Evolutionary conservation across 1,284 basidiomycete genomes (phyloP).

Genomic region (Leccinum fuscescens): DNA sequence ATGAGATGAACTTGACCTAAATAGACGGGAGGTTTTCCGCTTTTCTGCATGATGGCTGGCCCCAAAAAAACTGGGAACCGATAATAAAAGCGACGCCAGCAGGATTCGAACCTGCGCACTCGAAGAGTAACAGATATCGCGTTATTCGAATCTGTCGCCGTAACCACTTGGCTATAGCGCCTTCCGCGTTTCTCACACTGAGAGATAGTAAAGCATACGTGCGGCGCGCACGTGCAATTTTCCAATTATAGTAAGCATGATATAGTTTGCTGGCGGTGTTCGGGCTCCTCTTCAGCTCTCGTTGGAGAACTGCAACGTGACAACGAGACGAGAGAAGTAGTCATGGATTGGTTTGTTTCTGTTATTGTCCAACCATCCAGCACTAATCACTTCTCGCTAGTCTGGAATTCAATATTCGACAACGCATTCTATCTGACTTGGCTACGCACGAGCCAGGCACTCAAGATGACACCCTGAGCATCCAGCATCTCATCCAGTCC

Average conservation of each 20-base stretch:
- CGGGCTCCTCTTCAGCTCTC: neutral
- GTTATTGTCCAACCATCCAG: neutral
- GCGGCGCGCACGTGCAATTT: neutral
- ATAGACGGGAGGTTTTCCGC: neutral
- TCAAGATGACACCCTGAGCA: slow-evolving; percentile 46
- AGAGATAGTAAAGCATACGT: too few species aligned
- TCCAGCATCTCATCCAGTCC: slow-evolving; percentile 58
- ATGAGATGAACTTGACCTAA: neutral
- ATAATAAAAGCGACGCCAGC: slow-evolving; percentile 35
- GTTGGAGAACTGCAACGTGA: neutral
- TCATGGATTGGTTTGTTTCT: slow-evolving; percentile 32
- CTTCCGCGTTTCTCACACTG: neutral
- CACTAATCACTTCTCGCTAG: slow-evolving; percentile 34
- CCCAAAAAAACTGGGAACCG: neutral
- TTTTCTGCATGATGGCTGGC: neutral
- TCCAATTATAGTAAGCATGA: slow-evolving; percentile 9
- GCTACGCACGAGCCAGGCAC: slow-evolving; percentile 61
- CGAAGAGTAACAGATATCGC: slow-evolving; percentile 41
- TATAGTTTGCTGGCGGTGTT: neutral
- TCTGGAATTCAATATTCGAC: slow-evolving; percentile 76
- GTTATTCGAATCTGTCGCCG: slow-evolving; percentile 56
- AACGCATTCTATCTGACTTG: slow-evolving; percentile 78
- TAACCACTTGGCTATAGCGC: slow-evolving; percentile 57
- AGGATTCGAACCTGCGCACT: slow-evolving; percentile 43
- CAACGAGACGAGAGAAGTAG: neutral